A percentile compares a stretch with the other conserved stretches of the same genome.
Conservation (phyloP, 176 grass and related monocot species). For the Leersia perrieri region DNA sequence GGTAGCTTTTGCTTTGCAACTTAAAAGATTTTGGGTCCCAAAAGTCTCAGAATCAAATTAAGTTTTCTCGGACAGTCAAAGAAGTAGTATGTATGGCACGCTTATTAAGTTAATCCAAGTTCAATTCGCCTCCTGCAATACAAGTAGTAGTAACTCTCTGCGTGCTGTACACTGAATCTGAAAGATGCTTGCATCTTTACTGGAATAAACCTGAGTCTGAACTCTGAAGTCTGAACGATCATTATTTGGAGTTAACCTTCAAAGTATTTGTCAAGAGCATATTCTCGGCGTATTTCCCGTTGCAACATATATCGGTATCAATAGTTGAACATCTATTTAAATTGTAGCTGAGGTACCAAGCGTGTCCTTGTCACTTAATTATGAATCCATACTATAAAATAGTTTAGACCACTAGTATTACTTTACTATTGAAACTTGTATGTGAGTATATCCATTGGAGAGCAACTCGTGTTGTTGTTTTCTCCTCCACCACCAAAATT, state of each 20-base stretch:
- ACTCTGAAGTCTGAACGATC: neutral
- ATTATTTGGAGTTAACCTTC: neutral
- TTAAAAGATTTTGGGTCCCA: neutral
- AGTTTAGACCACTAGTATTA: neutral
- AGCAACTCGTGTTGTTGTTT: neutral
- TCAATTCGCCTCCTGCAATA: neutral
- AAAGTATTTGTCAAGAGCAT: constrained; percentile 32
- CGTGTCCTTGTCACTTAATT: constrained; percentile 14
- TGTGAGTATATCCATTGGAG: constrained; percentile 19
- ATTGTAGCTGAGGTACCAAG: neutral
- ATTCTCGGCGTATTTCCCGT: constrained; percentile 8
- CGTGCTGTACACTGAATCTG: neutral
- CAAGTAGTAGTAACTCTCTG: no score
- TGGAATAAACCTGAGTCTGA: constrained; percentile 28
- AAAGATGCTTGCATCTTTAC: constrained; percentile 19
- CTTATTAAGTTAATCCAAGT: constrained; percentile 17
- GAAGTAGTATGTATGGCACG: neutral
- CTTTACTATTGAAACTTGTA: neutral
- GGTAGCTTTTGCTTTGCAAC: neutral
- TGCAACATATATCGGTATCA: neutral
- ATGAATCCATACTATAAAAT: constrained; percentile 19
- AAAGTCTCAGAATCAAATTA: neutral
- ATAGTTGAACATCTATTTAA: neutral
- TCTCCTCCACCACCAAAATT: constrained; percentile 28
- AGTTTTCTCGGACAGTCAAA: neutral